Conservation (phyloP, 441 rosid species). For the Populus hybrid region DNA sequence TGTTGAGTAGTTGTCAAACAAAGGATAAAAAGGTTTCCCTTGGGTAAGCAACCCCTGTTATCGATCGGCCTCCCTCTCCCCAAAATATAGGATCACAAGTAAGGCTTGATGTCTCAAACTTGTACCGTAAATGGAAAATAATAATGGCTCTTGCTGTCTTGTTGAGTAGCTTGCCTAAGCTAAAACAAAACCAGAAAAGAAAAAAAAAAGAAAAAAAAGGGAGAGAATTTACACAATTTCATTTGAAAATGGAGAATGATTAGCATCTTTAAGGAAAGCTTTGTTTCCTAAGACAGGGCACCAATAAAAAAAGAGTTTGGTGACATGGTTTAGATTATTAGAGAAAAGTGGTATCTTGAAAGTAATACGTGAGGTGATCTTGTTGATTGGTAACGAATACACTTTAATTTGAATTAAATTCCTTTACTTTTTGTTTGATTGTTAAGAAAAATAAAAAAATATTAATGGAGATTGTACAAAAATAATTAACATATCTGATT, state of each 20-base stretch:
- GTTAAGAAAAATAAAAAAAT: too few species aligned
- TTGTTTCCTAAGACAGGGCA: slow-evolving; percentile 38
- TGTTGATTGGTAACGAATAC: background rate
- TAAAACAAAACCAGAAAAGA: background rate
- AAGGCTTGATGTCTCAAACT: slow-evolving; percentile 3
- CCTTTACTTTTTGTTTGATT: too few species aligned
- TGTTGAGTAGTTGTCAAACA: slow-evolving; percentile 29
- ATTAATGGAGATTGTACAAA: too few species aligned
- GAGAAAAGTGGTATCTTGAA: slow-evolving; percentile 12
- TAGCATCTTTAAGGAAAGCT: slow-evolving; percentile 26
- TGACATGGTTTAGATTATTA: too few species aligned
- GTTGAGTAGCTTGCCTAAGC: slow-evolving; percentile 2
- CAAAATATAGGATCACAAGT: background rate
- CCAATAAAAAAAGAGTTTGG: background rate
- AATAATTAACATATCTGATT: too few species aligned
- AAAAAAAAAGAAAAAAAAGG: too few species aligned
- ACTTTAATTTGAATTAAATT: too few species aligned
- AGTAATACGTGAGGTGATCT: background rate
- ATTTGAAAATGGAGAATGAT: slow-evolving; percentile 32
- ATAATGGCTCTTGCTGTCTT: slow-evolving; percentile 6
- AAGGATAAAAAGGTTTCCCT: background rate
- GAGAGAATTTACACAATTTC: slow-evolving; percentile 12
- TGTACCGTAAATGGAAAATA: background rate
- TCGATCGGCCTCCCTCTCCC: too few species aligned
- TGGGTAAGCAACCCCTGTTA: slow-evolving; percentile 3